Conservation (phyloP, 495 filamentous ascomycete species). For the Aspergillus heteromorphus region DNA sequence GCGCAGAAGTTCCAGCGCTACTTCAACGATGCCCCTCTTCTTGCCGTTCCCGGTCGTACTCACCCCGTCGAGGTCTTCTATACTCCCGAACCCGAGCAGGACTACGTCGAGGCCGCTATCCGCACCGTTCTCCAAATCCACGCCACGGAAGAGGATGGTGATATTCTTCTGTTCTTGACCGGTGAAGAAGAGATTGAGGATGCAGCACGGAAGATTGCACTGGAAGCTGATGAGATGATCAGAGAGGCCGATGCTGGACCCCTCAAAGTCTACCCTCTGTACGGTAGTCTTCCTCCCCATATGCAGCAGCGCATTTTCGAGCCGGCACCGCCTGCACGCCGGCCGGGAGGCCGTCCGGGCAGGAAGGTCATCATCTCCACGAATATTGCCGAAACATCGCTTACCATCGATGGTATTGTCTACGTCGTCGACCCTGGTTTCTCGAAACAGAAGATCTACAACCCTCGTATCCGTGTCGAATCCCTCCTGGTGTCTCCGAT, state of each 20-base stretch:
- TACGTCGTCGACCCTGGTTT: conserved; percentile 99
- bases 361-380: conserved; percentile 95
- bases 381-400: conserved; percentile 95
- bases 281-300: conserved; percentile 83
- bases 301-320: conserved; percentile 97
- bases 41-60: conserved; percentile 92
- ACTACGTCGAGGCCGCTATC: conserved; percentile 93
- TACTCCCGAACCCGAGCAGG: conserved; percentile 90
- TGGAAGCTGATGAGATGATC: conserved; percentile 87
- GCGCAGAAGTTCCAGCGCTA: conserved; percentile 98
- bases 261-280: conserved; percentile 85
- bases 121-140: conserved; percentile 96
- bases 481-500: conserved; percentile 94
- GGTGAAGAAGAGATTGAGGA: conserved; percentile 99
- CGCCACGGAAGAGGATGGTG: conserved; percentile 83
- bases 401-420: conserved; percentile 98
- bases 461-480: conserved; percentile 92
- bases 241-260: conserved; percentile 87
- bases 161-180: conserved; percentile 93
- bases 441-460: conserved; percentile 99
- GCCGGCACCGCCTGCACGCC: conserved; percentile 67
- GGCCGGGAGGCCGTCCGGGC: conserved; percentile 73
- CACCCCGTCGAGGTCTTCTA: conserved; percentile 98
- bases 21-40: conserved; percentile 87
- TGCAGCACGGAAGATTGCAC: conserved; percentile 79